Percentiles rank a stretch among this genome's conserved stretches.
These are phyloP conservation scores for Phytophthora sansomeana DNA, from an alignment of 352 stramenopile genomes.

Conservation along the genomic window DNA sequence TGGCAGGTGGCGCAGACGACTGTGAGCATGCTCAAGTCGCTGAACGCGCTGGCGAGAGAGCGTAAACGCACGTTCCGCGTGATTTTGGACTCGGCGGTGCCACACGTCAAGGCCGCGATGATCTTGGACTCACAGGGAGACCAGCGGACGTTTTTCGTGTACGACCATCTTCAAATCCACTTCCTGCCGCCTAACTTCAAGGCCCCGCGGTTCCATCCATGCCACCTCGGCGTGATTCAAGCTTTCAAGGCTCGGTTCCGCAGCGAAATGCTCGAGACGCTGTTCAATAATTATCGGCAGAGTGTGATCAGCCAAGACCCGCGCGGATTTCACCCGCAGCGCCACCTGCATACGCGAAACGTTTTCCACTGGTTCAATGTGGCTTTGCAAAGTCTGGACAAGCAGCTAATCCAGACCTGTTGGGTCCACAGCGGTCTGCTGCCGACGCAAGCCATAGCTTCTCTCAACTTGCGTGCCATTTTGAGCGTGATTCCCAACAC, in stretches of 20 bases:
- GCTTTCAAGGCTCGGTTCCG: slow-evolving; percentile 84
- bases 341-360: slow-evolving; percentile 77
- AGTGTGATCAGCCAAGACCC: slow-evolving; percentile 54
- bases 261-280: slow-evolving; percentile 79
- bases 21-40: slow-evolving; percentile 79
- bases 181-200: slow-evolving; percentile 88
- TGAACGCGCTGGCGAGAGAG: slow-evolving; percentile 73
- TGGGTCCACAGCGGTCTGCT: slow-evolving; percentile 81
- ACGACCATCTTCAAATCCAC: slow-evolving; percentile 82
- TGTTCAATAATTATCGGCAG: slow-evolving; percentile 73
- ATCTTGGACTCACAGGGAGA: slow-evolving; percentile 87
- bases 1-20: slow-evolving; percentile 85
- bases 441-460: slow-evolving; percentile 68
- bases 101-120: slow-evolving; percentile 88
- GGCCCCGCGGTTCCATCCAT: slow-evolving; percentile 73
- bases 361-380: slow-evolving; percentile 89
- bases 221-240: slow-evolving; percentile 78
- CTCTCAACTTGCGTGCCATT: slow-evolving; percentile 71
- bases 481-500: slow-evolving; percentile 29
- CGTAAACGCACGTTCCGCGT: slow-evolving; percentile 86
- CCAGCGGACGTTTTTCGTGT: slow-evolving; percentile 89
- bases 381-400: slow-evolving; percentile 75
- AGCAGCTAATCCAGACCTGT: slow-evolving; percentile 71
- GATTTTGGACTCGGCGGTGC: slow-evolving; percentile 81
- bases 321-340: slow-evolving; percentile 54